Percentiles rank a stretch among this genome's conserved stretches.
These are phyloP conservation scores for Ochetophila trinervis DNA, from an alignment of 306 rosid genomes.

Conservation along the genomic window DNA sequence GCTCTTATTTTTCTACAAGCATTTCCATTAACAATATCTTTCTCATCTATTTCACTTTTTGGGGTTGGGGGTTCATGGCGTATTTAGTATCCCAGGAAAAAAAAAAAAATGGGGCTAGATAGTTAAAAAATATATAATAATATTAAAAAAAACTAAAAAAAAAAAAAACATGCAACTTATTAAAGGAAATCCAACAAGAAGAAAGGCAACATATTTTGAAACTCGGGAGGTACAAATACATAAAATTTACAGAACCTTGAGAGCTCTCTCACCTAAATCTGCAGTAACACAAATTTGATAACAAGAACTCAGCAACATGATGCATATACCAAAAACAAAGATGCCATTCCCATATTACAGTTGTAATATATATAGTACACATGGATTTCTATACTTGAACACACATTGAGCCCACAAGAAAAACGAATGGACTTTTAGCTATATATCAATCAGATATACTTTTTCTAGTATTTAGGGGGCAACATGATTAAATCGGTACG, in stretches of 20 bases:
- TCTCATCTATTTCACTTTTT: no score
- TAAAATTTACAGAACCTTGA: neutral
- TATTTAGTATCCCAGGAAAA: no score
- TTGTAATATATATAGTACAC: constrained; percentile 12
- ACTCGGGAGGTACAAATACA: no score
- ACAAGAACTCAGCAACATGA: no score
- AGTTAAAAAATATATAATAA: no score
- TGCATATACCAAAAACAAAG: neutral
- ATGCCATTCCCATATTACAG: constrained; percentile 18
- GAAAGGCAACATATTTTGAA: neutral
- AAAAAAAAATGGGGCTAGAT: no score
- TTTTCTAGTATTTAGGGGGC: constrained; percentile 15
- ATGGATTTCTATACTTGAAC: constrained; percentile 28
- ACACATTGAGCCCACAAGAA: constrained; percentile 25
- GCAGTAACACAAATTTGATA: neutral
- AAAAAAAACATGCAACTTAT: no score
- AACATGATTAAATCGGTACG: neutral
- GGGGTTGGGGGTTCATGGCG: no score
- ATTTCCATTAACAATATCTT: no score
- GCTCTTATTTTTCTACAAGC: no score
- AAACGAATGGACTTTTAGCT: constrained; percentile 26
- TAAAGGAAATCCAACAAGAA: no score
- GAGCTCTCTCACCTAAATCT: neutral
- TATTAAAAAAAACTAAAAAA: no score
- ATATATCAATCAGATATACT: constrained; percentile 8